Evolutionary conservation across 2,329 filamentous ascomycete genomes (phyloP).

Genomic region (Fusarium buxicola): DNA sequence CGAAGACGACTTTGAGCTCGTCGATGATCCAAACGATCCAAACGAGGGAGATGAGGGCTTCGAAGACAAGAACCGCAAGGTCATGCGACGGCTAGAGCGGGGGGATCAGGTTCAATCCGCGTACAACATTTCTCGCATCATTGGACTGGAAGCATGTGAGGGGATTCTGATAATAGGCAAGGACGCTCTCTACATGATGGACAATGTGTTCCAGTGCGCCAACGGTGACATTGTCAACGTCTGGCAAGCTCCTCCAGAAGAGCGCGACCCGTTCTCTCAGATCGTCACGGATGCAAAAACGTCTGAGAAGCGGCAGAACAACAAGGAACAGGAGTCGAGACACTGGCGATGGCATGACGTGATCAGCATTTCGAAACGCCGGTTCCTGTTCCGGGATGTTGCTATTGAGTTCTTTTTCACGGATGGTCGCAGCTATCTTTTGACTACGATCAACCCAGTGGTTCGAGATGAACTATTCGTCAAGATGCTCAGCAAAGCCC

Average conservation of each 20-base stretch:
- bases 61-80: constrained; percentile 98
- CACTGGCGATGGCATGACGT: constrained; percentile 96
- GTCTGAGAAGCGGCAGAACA: constrained; percentile 69
- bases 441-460: constrained; percentile 82
- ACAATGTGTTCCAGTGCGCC: constrained; percentile 94
- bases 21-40: constrained; percentile 90
- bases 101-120: constrained; percentile 94
- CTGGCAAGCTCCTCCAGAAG: constrained; percentile 90
- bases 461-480: constrained; percentile 84
- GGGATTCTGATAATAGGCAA: constrained; percentile 94
- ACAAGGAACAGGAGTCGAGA: constrained; percentile 80
- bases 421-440: constrained; percentile 92
- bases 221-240: constrained; percentile 98
- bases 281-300: constrained; percentile 81
- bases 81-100: constrained; percentile 91
- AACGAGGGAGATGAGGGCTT: constrained; percentile 80
- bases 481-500: constrained; percentile 81
- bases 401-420: constrained; percentile 98
- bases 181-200: constrained; percentile 91
- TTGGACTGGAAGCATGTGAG: constrained; percentile 93
- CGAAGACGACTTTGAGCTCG: constrained; percentile 95
- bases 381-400: constrained; percentile 95
- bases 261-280: constrained; percentile 94
- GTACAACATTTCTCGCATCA: constrained; percentile 94
- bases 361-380: constrained; percentile 93